Evolutionary conservation across 2,329 filamentous ascomycete genomes (phyloP).

Genomic region (Aspergillus tubingensis): DNA sequence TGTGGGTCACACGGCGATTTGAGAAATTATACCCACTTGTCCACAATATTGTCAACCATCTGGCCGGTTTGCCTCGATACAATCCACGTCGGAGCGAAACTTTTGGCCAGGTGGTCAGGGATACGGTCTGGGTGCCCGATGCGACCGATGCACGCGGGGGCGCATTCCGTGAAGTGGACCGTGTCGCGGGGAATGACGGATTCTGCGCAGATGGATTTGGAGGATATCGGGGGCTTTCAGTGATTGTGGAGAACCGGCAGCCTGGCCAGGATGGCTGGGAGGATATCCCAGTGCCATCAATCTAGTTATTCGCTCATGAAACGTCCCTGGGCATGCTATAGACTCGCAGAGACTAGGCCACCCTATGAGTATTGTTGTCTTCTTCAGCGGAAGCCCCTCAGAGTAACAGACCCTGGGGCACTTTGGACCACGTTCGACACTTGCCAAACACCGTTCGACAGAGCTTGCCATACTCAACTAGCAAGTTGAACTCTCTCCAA

Average conservation of each 20-base stretch:
- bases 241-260: slow-evolving; percentile 36
- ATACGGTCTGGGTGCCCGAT: slow-evolving; percentile 36
- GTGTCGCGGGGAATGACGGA: slow-evolving; percentile 37
- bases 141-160: slow-evolving; percentile 24
- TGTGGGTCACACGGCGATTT: slow-evolving; percentile 62
- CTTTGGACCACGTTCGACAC: slow-evolving; percentile 34
- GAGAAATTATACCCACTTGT: slow-evolving; percentile 63
- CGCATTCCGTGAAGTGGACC: slow-evolving; percentile 32
- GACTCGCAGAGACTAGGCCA: background rate
- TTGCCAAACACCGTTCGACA: slow-evolving; percentile 35
- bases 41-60: slow-evolving; percentile 59
- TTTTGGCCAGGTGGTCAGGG: slow-evolving; percentile 52
- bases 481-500: slow-evolving; percentile 30
- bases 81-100: slow-evolving; percentile 63
- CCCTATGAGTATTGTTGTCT: background rate
- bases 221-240: slow-evolving; percentile 34
- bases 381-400: background rate
- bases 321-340: background rate
- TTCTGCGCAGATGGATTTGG: slow-evolving; percentile 42
- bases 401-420: slow-evolving; percentile 1
- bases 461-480: slow-evolving; percentile 33
- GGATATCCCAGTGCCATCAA: background rate
- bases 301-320: background rate
- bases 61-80: slow-evolving; percentile 58
- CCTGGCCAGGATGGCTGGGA: slow-evolving; percentile 42